Conservation (phyloP, 495 filamentous ascomycete genomes). For the Aspergillus olivimuriae region DNA sequence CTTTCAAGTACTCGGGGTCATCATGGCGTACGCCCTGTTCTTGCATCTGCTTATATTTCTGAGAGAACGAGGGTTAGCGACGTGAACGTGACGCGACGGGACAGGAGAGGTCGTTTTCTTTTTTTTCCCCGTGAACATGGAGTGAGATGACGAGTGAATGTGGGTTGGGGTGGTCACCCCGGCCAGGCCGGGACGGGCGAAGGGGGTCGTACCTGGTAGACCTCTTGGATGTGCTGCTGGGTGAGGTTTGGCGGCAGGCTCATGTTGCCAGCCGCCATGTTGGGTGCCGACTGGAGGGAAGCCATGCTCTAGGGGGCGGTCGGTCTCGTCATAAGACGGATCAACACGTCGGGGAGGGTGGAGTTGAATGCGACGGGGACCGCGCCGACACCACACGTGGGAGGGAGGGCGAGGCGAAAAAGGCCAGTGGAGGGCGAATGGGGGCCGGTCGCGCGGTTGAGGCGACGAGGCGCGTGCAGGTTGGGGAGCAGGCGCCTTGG, state of each 20-base stretch:
- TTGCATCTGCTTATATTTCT: slow-evolving; percentile 84
- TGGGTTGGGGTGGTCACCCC: no score
- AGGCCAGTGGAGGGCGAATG: slow-evolving; percentile 20
- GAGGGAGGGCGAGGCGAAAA: slow-evolving; percentile 10
- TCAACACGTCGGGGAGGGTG: slow-evolving; percentile 12
- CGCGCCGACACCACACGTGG: slow-evolving; percentile 15
- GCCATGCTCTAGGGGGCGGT: slow-evolving; percentile 55
- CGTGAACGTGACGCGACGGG: no score
- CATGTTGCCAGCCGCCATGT: slow-evolving; percentile 54
- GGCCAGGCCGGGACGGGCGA: neutral
- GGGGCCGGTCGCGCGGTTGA: slow-evolving; percentile 11
- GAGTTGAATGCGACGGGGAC: slow-evolving; percentile 17
- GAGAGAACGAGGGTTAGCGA: slow-evolving; percentile 3
- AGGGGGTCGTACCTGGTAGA: slow-evolving; percentile 45
- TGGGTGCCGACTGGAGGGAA: slow-evolving; percentile 65
- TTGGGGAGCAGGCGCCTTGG: no score
- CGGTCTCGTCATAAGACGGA: slow-evolving; percentile 29
- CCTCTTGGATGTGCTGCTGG: slow-evolving; percentile 56
- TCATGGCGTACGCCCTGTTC: slow-evolving; percentile 61
- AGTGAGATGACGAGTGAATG: neutral
- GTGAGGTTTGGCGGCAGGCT: slow-evolving; percentile 50
- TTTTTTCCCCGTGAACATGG: no score
- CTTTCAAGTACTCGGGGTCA: slow-evolving; percentile 77
- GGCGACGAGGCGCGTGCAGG: slow-evolving; percentile 5
- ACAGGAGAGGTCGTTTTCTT: no score